Evolutionary conservation across 306 rosid species (phyloP).

Genomic region (Heteromeles arbutifolia): DNA sequence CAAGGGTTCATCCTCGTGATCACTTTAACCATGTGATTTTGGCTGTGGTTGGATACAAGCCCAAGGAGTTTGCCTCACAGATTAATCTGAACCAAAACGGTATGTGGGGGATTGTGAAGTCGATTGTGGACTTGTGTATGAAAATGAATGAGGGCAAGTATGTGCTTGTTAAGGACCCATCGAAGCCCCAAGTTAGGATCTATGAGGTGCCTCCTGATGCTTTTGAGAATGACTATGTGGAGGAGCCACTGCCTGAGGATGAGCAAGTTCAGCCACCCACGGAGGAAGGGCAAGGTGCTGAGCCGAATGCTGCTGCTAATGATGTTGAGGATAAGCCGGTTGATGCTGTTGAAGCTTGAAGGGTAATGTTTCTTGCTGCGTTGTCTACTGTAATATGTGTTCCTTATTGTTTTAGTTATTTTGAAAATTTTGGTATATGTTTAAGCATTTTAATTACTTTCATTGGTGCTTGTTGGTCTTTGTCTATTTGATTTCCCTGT

Average conservation of each 20-base stretch:
- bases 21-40: slow-evolving; percentile 85
- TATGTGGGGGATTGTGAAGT: slow-evolving; percentile 98
- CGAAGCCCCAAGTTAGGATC: slow-evolving; percentile 93
- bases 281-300: slow-evolving; percentile 57
- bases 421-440: background rate
- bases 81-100: slow-evolving; percentile 68
- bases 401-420: background rate
- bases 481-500: background rate
- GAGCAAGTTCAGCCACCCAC: slow-evolving; percentile 86
- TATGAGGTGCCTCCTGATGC: slow-evolving; percentile 88
- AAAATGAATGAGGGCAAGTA: slow-evolving; percentile 88
- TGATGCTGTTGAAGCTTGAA: slow-evolving; percentile 38
- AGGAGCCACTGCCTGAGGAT: slow-evolving; percentile 91
- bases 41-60: slow-evolving; percentile 86
- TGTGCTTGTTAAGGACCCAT: slow-evolving; percentile 84
- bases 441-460: background rate
- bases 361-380: slow-evolving; percentile 15
- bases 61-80: slow-evolving; percentile 74
- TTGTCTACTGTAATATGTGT: background rate
- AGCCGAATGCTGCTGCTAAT: slow-evolving; percentile 28
- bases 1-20: slow-evolving; percentile 93
- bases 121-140: slow-evolving; percentile 97
- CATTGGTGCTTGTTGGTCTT: background rate
- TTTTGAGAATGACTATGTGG: slow-evolving; percentile 89
- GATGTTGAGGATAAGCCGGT: slow-evolving; percentile 49